Evolutionary conservation across 2,329 filamentous ascomycete species (phyloP), one percentile per base, ranked within the genome.

Genomic region (Xylariaceae sp.): DNA sequence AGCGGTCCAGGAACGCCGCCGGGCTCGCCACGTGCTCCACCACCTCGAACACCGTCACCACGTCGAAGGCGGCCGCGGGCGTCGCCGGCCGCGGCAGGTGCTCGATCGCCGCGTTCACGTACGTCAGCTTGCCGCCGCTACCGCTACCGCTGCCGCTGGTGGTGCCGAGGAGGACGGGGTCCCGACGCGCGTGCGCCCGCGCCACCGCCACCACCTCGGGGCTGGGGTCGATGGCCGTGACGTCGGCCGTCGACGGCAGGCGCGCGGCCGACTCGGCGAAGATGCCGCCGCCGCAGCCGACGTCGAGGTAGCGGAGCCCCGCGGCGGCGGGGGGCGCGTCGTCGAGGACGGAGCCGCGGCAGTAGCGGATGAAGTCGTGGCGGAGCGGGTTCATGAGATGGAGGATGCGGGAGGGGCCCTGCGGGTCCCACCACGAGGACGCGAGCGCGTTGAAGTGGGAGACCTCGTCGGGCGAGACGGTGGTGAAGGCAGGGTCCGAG

Each of bases 371-470:
- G 63, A 96, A 96, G 61, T 88, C 80, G 64, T 96, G 89, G 21
- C 92, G 88, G 29, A 94, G 76, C 2, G 92, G 92, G 64, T 98
- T 96, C 90, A 98, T 96, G 46, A 94, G 80, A 61, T 98, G 92
- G 2, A 98, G 77, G 38, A 95, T 78, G 24, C 90, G 79, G 4
- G 88, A 95, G 5, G 90, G 82, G 32, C 92, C 92, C 55, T 94
- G 80, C 2, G 90, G 85, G 61, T 96, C 89, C 92, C 92, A 98
- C 92, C 92, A 98, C 51, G 82, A 82, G 45, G 84, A 85, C 45
- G 92, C 92, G 52, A 98, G 85, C 43, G 79, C 78, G 53, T 88
- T 88, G 74, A 98, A 98, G 67, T 98, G 92, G 13, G 83, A 84
- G 44, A 98, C 77, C 66, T 98, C 90, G 46, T 81, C 76, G 33